Evolutionary conservation across 176 grass and related monocot species (phyloP).

Genomic region (Musa beccarii): DNA sequence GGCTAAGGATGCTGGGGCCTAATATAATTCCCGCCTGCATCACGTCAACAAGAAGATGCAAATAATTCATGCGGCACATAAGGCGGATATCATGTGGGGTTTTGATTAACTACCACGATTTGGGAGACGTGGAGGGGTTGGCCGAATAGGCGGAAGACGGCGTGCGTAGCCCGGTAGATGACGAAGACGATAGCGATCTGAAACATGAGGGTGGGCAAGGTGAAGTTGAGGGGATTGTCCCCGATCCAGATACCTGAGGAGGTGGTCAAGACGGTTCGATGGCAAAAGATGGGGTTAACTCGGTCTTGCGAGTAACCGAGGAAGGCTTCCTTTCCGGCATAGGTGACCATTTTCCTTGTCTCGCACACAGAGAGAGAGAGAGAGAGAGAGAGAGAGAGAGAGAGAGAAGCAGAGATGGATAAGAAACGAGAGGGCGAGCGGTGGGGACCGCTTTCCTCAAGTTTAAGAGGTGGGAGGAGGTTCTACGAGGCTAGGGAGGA

Average conservation of each 20-base stretch:
- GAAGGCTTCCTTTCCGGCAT: not conserved
- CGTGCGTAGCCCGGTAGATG: not conserved
- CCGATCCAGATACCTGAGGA: not conserved
- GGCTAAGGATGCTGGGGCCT: not conserved
- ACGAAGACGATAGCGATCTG: not conserved
- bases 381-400: too few species aligned
- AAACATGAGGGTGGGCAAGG: not conserved
- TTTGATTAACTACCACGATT: not conserved
- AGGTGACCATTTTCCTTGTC: too few species aligned
- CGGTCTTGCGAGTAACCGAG: not conserved
- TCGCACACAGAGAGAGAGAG: too few species aligned
- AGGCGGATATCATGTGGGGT: too few species aligned
- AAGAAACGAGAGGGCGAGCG: too few species aligned
- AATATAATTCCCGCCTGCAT: not conserved
- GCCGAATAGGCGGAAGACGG: not conserved
- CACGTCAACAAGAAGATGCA: too few species aligned
- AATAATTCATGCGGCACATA: too few species aligned
- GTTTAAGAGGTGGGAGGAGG: too few species aligned
- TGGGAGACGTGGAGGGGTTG: constrained; percentile 2
- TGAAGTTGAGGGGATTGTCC: not conserved
- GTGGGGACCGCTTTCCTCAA: too few species aligned
- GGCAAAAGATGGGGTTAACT: not conserved
- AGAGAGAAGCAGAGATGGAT: too few species aligned
- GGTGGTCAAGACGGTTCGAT: not conserved
- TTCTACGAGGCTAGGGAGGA: too few species aligned